A percentile compares a stretch with the other conserved stretches of the same genome.
Evolutionary conservation across 148 eudicot species (phyloP).

Genomic region (Bassia scoparia): DNA sequence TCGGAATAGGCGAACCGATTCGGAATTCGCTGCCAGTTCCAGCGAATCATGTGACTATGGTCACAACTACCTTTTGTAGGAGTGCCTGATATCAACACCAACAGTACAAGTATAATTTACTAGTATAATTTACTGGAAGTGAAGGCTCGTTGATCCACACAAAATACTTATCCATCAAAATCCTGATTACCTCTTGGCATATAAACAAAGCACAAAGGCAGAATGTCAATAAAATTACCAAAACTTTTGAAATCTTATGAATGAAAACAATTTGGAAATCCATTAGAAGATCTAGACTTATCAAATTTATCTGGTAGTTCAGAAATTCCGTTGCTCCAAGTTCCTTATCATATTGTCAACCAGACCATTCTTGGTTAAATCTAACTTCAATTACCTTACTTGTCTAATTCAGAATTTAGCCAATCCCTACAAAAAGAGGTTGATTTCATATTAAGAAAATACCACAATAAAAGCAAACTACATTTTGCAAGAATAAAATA

Average conservation of each 20-base stretch:
- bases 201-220: conserved; percentile 7
- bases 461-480: neutral
- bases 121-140: neutral
- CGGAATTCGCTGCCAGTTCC: no score
- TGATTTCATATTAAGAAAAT: neutral
- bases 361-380: conserved; percentile 1
- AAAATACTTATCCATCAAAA: conserved; percentile 5
- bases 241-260: neutral
- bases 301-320: neutral
- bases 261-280: neutral
- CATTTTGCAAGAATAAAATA: neutral
- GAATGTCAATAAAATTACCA: conserved; percentile 11
- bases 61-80: neutral
- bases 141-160: conserved; percentile 1
- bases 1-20: no score
- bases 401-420: conserved; percentile 64
- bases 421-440: conserved; percentile 62
- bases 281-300: conserved; percentile 1
- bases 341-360: neutral
- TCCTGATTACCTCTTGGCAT: conserved; percentile 14
- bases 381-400: conserved; percentile 28
- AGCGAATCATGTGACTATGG: no score
- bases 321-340: neutral
- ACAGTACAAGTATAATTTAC: neutral
- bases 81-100: neutral